phyloP scores from a whole-genome alignment of 169 alveolate genomes.

The Plasmodium knowlesi region DNA sequence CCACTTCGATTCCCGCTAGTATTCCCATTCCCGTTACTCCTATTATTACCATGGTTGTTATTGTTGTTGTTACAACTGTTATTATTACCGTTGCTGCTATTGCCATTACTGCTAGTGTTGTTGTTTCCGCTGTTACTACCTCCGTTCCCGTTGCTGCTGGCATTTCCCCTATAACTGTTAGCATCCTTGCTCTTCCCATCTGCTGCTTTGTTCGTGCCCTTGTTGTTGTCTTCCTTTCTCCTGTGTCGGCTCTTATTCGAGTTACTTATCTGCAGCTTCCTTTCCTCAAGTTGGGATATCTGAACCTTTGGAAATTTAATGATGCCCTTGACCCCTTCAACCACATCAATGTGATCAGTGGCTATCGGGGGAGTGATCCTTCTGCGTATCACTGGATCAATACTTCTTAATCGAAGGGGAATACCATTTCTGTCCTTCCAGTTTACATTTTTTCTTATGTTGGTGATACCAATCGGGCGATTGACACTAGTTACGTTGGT shows the following conservation, averaged over 20 bases:
- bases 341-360: neutral
- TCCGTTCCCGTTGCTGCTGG: neutral
- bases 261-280: neutral
- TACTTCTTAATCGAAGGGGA: neutral
- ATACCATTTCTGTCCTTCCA: neutral
- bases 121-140: conserved; percentile 14
- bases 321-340: neutral
- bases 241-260: neutral
- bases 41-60: conserved; percentile 5
- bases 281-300: neutral
- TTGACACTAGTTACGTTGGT: neutral
- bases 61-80: neutral
- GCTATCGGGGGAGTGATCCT: neutral
- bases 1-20: neutral
- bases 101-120: conserved; percentile 2
- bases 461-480: no score
- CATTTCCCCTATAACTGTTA: neutral
- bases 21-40: neutral
- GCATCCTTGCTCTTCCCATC: neutral
- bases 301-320: neutral
- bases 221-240: neutral
- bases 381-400: neutral
- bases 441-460: neutral
- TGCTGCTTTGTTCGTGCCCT: neutral
- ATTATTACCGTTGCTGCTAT: neutral